Evolutionary conservation across 441 rosid species (phyloP), one percentile per base, ranked within the genome.

Genomic region (Gossypium gossypioides): DNA sequence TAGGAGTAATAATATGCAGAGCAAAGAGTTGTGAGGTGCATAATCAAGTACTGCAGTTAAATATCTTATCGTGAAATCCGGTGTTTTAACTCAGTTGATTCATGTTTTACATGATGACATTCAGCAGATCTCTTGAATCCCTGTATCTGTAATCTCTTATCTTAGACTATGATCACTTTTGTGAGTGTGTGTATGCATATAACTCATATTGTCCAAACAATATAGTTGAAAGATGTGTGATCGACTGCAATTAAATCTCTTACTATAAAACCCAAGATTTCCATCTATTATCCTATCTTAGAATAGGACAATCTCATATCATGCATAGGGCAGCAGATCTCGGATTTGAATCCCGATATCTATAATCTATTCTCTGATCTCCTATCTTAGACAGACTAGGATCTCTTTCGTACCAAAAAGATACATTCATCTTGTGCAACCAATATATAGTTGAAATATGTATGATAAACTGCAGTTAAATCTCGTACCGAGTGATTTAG

Each of bases 1-100:
- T 9, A 37, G 72, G 78, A 76, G 68, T 29, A 68, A 25, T 51
- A 67, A 3, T 54, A 80, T 60, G 68, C 73, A 25, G 60, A 15
- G 9, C 24, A 76, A 73, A n/a, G 12, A 61, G 69, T 13, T 37
- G 40, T 40, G 44, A n/a, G 56, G 9, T 40, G n/a, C 16, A 9
- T 56, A n/a, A 58, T 24, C 10, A 25, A 37, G 42, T 37, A 5
- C 37, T 12, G 37, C 63, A 25, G 40, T 58, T 58, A 25, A 58
- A 25, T 4, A 3, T 25, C 63, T 24, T 58, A 58, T 25, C 6
- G 18, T 58, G 32, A 58, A 58, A 58, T 22, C 62, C 22, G 1
- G 10, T 13, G 3, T 25, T 58, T 37, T 1, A 13, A 27, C 34
- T 58, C 40, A 27, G 16, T 27, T 58, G 34, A 27, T 24, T 56